Evolutionary conservation across 2,329 filamentous ascomycete species (phyloP).

Genomic region (Fusarium siculi): DNA sequence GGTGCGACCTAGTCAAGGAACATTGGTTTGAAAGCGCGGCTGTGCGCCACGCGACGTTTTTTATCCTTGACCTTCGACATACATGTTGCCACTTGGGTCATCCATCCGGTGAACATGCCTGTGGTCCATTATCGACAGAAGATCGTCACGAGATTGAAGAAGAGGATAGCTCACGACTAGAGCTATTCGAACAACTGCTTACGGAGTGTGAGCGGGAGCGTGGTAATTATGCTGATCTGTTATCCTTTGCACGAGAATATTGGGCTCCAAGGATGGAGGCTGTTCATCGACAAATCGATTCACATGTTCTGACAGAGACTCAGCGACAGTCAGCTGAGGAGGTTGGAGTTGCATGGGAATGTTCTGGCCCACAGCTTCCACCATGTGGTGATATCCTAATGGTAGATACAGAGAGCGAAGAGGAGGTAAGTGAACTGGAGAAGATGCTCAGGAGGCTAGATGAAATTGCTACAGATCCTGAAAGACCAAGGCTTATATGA

Average conservation of each 20-base stretch:
- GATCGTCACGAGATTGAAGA: background rate
- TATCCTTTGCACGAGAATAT: background rate
- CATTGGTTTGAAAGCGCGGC: background rate
- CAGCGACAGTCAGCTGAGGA: background rate
- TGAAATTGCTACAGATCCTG: background rate
- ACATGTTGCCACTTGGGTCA: too few relatives aligned
- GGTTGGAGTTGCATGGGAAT: background rate
- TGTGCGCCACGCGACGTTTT: rapidly evolving
- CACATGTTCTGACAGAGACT: background rate
- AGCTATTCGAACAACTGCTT: rapidly evolving
- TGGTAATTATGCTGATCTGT: background rate
- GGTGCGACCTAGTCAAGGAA: rapidly evolving
- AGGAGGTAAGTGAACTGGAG: background rate
- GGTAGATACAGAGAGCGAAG: rapidly evolving
- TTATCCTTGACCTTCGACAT: rapidly evolving
- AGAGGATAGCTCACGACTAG: background rate
- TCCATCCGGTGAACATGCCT: too few relatives aligned
- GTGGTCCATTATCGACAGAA: rapidly evolving
- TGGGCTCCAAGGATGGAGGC: background rate
- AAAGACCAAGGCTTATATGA: background rate
- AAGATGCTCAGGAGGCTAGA: rapidly evolving
- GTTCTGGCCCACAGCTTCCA: background rate
- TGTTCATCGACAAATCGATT: rapidly evolving
- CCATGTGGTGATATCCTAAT: rapidly evolving
- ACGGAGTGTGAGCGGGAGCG: rapidly evolving